Conservation (phyloP, 2,329 filamentous ascomycete genomes). For the Aspergillus jensenii region DNA sequence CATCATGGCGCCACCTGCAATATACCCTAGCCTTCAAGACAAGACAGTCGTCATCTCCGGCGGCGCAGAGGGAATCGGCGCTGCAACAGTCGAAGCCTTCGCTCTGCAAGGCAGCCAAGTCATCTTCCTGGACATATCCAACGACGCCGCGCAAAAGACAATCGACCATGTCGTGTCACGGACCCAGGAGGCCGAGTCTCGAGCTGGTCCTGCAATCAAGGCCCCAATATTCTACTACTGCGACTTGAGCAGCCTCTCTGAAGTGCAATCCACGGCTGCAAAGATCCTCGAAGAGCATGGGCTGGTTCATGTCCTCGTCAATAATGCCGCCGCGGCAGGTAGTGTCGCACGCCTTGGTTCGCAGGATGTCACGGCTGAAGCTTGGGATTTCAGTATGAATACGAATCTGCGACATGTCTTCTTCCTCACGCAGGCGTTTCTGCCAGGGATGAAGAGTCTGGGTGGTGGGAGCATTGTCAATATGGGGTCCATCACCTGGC, state of each 20-base stretch:
- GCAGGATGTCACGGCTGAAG: slow-evolving; percentile 38
- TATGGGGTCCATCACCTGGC: slow-evolving; percentile 42
- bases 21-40: slow-evolving; percentile 21
- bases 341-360: slow-evolving; percentile 16
- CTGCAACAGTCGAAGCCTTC: slow-evolving; percentile 44
- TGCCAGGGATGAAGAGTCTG: slow-evolving; percentile 33
- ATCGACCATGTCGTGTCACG: slow-evolving; percentile 9
- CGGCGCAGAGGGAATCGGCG: slow-evolving; percentile 50
- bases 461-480: slow-evolving; percentile 42
- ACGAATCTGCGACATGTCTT: slow-evolving; percentile 49
- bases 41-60: slow-evolving; percentile 47
- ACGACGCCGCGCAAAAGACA: slow-evolving; percentile 26
- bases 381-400: slow-evolving; percentile 46
- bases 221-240: slow-evolving; percentile 44
- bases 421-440: slow-evolving; percentile 44
- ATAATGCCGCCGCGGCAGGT: slow-evolving; percentile 33
- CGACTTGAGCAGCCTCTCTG: slow-evolving; percentile 42
- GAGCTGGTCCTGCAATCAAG: neutral
- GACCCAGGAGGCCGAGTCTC: neutral
- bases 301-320: slow-evolving; percentile 35
- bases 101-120: slow-evolving; percentile 47
- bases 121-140: slow-evolving; percentile 45
- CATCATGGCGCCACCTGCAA: slow-evolving; percentile 8
- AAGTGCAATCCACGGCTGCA: slow-evolving; percentile 27
- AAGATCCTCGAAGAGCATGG: slow-evolving; percentile 29